Base-by-base conservation (phyloP, 352 stramenopile species). In the Phytophthora citrophthora region DNA sequence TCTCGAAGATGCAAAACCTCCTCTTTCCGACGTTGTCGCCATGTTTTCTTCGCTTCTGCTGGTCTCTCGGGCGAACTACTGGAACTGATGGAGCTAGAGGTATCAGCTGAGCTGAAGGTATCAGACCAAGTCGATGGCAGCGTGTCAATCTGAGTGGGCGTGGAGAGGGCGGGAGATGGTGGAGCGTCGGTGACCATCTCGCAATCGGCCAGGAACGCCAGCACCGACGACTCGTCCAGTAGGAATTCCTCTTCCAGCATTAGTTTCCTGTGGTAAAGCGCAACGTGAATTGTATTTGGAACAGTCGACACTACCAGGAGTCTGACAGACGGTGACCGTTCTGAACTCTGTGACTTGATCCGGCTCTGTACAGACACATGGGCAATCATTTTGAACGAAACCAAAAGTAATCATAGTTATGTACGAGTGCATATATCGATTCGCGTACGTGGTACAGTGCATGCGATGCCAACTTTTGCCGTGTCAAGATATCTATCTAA, bases 1-100 rank as follows among this genome's bases (percentile, higher is more conserved):
- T 72, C 64, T 2, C 64, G 31, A 1, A 72, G 51, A 12, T 24
- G 31, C 39, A 72, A 27, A 10, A 72, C 6, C 38, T 72, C 64
- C 4, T 68, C 64, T 54, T 72, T 72, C 29, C 57, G 64, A n/a
- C 58, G 57, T 20, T 72, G 64, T 41, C 64, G 39, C 64, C 64
- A 72, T 24, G 57, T 49, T n/a, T 72, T 72, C 41, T 64, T 50
- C 10, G 27, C 45, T 39, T 8, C 7, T 9, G 16, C 43, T 40
- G 20, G 4, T 27, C 41, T 55, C 1, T 55, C 45, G 10, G 51
- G 44, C 6, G 26, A 29, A 29, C 26, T 29, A 29, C 26, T 29
- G 6, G 57, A 62, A 23, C 26, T 50, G 18, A 13, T 16, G 24
- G 48, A 52, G 24, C 36, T 68, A 13, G n/a, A 9, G 29, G 9